Percentiles rank a stretch among this genome's conserved stretches.
Conservation (phyloP, 2,329 filamentous ascomycete genomes). For the Ophiosphaerella herpotricha region DNA sequence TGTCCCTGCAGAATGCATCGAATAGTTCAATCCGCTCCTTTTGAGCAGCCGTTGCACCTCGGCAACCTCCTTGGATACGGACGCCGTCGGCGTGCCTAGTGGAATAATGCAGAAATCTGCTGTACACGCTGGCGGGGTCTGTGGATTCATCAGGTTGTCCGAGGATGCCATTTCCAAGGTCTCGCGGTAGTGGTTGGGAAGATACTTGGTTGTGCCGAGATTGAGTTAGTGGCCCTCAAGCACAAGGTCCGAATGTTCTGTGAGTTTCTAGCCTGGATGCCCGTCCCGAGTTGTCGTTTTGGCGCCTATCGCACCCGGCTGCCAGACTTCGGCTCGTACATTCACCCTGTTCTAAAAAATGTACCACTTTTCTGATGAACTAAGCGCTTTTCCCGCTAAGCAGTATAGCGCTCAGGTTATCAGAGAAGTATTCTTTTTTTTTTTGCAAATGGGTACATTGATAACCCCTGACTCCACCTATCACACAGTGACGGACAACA, state of each 20-base stretch:
- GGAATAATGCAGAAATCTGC: constrained; percentile 93
- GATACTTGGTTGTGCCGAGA: too few species aligned
- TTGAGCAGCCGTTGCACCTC: constrained; percentile 84
- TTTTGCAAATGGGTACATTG: neutral
- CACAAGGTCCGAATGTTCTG: too few species aligned
- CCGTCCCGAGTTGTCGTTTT: too few species aligned
- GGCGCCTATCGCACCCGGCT: too few species aligned
- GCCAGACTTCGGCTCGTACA: too few species aligned
- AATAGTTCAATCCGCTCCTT: constrained; percentile 78
- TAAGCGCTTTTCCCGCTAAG: too few species aligned
- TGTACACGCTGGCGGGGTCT: constrained; percentile 74
- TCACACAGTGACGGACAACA: neutral
- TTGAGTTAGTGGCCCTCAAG: too few species aligned
- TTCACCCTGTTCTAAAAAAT: too few species aligned
- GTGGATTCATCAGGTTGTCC: constrained; percentile 24
- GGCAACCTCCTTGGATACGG: constrained; percentile 72
- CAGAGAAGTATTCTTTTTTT: too few species aligned
- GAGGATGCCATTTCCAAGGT: constrained; percentile 21
- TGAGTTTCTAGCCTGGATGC: too few species aligned
- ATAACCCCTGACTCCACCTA: neutral
- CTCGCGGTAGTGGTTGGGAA: neutral
- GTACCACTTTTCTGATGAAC: too few species aligned
- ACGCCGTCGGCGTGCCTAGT: constrained; percentile 61
- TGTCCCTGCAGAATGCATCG: constrained; percentile 92
- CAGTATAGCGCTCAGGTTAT: too few species aligned